phyloP scores from a whole-genome alignment of 306 rosid species.

The Hippophae gyantsensis region DNA sequence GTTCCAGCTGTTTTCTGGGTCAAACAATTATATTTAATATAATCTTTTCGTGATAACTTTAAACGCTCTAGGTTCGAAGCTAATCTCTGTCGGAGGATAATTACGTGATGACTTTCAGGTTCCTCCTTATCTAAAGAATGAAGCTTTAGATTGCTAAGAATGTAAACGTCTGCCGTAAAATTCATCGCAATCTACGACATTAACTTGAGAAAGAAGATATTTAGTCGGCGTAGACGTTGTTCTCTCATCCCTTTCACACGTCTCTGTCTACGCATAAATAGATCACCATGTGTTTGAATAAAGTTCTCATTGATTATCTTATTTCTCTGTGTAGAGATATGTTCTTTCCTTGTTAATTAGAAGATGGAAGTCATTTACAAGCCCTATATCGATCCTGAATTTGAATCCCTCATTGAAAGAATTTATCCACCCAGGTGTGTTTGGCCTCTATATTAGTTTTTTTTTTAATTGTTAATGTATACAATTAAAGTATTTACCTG shows the following conservation, averaged over 20 bases:
- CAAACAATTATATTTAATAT: no score
- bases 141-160: no score
- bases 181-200: background rate
- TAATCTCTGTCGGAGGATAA: no score
- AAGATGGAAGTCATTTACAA: slow-evolving; percentile 49
- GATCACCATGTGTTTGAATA: slow-evolving; percentile 1
- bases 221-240: slow-evolving; percentile 15
- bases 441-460: background rate
- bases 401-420: slow-evolving; percentile 70
- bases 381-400: slow-evolving; percentile 52
- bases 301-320: background rate
- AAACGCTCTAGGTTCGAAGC: no score
- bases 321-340: slow-evolving; percentile 9
- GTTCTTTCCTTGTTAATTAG: slow-evolving; percentile 4
- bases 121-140: no score
- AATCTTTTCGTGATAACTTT: no score
- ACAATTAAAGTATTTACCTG: background rate
- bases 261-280: slow-evolving; percentile 4
- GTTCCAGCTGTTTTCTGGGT: no score
- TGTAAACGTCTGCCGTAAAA: background rate
- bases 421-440: slow-evolving; percentile 78
- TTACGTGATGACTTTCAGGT: no score
- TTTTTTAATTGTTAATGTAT: background rate
- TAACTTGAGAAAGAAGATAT: slow-evolving; percentile 25
- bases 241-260: slow-evolving; percentile 8